phyloP scores from a whole-genome alignment of 495 filamentous ascomycete genomes.

The Penicillium manginii region DNA sequence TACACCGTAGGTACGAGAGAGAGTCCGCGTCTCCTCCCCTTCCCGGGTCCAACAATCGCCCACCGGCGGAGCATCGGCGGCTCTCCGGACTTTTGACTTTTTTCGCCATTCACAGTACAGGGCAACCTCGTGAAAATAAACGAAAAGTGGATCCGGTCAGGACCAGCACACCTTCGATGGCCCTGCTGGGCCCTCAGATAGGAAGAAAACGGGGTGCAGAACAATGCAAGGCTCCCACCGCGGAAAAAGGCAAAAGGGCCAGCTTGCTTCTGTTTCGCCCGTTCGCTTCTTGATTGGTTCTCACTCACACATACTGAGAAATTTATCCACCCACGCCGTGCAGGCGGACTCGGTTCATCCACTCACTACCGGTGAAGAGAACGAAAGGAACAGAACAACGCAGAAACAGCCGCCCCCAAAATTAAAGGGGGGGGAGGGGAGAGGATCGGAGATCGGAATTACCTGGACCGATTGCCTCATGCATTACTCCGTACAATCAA shows the following conservation, averaged over 20 bases:
- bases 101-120: neutral
- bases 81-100: slow-evolving; percentile 25
- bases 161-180: slow-evolving; percentile 5
- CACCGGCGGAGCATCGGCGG: slow-evolving; percentile 29
- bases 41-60: neutral
- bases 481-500: neutral
- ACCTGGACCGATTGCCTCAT: neutral
- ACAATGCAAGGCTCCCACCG: slow-evolving; percentile 41
- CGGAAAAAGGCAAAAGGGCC: slow-evolving; percentile 27
- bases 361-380: slow-evolving; percentile 19
- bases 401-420: neutral
- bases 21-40: neutral
- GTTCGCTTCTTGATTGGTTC: slow-evolving; percentile 36
- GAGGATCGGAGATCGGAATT: neutral
- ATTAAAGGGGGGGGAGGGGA: neutral
- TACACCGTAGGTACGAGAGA: neutral
- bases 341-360: slow-evolving; percentile 35
- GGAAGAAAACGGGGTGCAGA: slow-evolving; percentile 21
- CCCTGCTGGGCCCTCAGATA: slow-evolving; percentile 14
- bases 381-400: slow-evolving; percentile 5
- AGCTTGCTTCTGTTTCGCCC: slow-evolving; percentile 16
- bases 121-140: slow-evolving; percentile 13
- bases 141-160: slow-evolving; percentile 6
- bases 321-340: slow-evolving; percentile 33
- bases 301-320: neutral